These are phyloP conservation scores for Exobasidium cylindrosporum DNA, from an alignment of 1,284 basidiomycete genomes.

Conservation along the genomic window DNA sequence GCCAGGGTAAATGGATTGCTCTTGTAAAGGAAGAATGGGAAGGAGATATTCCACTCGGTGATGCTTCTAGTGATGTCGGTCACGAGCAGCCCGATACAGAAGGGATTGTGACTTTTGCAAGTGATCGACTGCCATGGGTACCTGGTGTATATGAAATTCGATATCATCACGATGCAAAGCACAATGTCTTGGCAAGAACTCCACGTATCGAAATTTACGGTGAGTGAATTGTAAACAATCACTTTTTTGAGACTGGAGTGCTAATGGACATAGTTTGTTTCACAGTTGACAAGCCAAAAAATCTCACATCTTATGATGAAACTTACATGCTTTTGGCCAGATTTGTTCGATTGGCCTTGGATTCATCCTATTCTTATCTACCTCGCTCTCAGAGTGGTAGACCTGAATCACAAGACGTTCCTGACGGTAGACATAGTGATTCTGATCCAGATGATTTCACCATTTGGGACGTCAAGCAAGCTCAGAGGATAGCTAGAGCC, in stretches of 20 bases:
- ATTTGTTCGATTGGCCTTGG: constrained; percentile 80
- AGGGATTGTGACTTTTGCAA: constrained; percentile 51
- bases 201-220: constrained; percentile 78
- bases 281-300: constrained; percentile 67
- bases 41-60: constrained; percentile 64
- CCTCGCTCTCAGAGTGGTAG: constrained; percentile 62
- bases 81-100: background rate
- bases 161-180: constrained; percentile 66
- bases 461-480: constrained; percentile 86
- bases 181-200: constrained; percentile 85
- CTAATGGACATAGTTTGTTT: constrained; percentile 17
- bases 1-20: constrained; percentile 86
- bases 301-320: constrained; percentile 61
- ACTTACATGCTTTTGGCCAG: constrained; percentile 62
- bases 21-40: constrained; percentile 90
- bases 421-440: constrained; percentile 8
- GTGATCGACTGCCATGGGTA: constrained; percentile 70
- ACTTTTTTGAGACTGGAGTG: too few relatives aligned
- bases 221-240: constrained; percentile 58
- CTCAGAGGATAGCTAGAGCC: constrained; percentile 74
- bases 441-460: constrained; percentile 83
- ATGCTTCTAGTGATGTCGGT: background rate
- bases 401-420: constrained; percentile 3
- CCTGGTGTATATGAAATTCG: constrained; percentile 80
- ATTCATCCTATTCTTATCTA: constrained; percentile 76